A percentile compares a stretch with the other conserved stretches of the same genome.
These are phyloP conservation scores for Anthoceros angustus DNA, from an alignment of 225 moss, liverwort and hornwort species.

Conservation along the genomic window DNA sequence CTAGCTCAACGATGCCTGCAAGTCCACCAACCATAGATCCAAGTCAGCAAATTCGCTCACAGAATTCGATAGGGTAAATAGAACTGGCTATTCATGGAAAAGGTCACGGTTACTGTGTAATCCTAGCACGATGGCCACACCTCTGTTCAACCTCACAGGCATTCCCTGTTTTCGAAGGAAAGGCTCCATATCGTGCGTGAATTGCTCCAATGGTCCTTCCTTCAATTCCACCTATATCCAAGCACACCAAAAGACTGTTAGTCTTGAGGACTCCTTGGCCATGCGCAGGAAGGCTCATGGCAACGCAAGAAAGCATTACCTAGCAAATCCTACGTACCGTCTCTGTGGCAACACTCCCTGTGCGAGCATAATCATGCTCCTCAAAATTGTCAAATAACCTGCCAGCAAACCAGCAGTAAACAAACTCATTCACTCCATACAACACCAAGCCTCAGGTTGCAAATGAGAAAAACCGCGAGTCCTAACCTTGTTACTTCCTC, in stretches of 20 bases:
- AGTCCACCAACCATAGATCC: background rate
- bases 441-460: background rate
- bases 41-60: background rate
- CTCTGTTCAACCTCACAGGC: constrained; percentile 86
- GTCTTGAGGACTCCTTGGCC: background rate
- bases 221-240: constrained; percentile 52
- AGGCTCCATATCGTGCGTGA: constrained; percentile 97
- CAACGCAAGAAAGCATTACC: background rate
- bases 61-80: background rate
- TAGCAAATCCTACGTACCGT: constrained; percentile 25
- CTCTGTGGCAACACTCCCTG: constrained; percentile 72
- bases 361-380: constrained; percentile 71
- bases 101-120: background rate
- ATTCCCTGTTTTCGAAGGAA: constrained; percentile 93
- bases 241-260: background rate
- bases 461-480: background rate
- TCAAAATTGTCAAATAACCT: constrained; percentile 68
- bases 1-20: constrained; percentile 74
- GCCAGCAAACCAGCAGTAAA: background rate
- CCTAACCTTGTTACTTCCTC: constrained; percentile 39
- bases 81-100: no score
- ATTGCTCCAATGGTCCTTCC: constrained; percentile 80
- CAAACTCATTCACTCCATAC: background rate
- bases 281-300: background rate
- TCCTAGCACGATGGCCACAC: constrained; percentile 14